phyloP scores from a whole-genome alignment of 208 protist genomes.

The Leishmania tarentolae region DNA sequence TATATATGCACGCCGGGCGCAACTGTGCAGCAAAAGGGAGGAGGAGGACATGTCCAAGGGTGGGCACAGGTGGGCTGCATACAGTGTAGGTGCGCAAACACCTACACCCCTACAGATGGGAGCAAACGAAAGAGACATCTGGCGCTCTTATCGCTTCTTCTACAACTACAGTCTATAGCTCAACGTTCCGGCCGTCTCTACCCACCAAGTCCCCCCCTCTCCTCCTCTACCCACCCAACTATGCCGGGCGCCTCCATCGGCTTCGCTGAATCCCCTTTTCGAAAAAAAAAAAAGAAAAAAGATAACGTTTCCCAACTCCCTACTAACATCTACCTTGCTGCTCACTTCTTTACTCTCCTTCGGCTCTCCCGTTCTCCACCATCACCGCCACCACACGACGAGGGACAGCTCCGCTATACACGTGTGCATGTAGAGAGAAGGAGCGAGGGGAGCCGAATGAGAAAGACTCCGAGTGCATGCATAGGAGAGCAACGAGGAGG shows the following conservation, averaged over 20 bases:
- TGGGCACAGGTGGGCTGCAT: background rate
- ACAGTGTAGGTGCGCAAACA: background rate
- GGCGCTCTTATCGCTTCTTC: conserved; percentile 7
- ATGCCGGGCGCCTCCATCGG: background rate
- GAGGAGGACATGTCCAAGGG: background rate
- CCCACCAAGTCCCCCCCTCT: background rate
- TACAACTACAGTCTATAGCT: background rate
- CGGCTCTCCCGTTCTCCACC: background rate
- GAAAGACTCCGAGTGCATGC: background rate
- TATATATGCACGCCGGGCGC: no score
- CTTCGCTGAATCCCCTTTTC: background rate
- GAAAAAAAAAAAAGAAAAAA: no score
- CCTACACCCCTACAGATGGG: background rate
- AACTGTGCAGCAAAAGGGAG: background rate
- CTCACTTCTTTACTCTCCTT: background rate
- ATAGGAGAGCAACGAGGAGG: background rate
- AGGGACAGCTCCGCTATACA: background rate
- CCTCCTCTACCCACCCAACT: no score
- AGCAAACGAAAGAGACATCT: background rate
- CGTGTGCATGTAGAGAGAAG: background rate
- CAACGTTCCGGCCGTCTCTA: background rate
- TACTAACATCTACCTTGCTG: background rate
- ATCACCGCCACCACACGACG: background rate
- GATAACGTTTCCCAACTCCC: background rate
- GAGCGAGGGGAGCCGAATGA: no score